Evolutionary conservation across 768 basidiomycete species (phyloP).

Genomic region (Leccinum incarnatum): DNA sequence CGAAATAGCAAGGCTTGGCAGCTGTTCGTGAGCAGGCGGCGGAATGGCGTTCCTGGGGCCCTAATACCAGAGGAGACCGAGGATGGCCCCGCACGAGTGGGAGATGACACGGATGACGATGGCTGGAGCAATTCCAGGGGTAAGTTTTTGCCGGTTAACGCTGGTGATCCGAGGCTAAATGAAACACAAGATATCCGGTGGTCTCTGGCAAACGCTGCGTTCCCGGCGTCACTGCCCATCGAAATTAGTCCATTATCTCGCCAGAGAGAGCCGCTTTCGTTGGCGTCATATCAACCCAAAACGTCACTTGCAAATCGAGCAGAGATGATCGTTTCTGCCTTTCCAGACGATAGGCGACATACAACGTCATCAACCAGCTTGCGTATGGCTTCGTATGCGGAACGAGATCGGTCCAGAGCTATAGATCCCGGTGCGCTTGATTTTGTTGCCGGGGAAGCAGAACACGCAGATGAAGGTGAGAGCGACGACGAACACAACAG

Average conservation of each 20-base stretch:
- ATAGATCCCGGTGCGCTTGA: constrained; percentile 72
- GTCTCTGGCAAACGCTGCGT: constrained; percentile 29
- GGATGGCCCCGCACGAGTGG: constrained; percentile 22
- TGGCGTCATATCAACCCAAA: constrained; percentile 59
- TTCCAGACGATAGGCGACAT: constrained; percentile 16
- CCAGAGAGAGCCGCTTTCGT: constrained; percentile 40
- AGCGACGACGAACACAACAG: constrained; percentile 24
- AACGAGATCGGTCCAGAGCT: constrained; percentile 60
- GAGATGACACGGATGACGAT: constrained; percentile 18
- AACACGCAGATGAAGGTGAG: constrained; percentile 42
- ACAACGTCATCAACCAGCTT: constrained; percentile 44
- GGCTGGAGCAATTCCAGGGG: constrained; percentile 29
- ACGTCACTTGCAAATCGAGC: constrained; percentile 41
- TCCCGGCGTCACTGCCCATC: constrained; percentile 63
- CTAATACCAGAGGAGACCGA: constrained; percentile 37
- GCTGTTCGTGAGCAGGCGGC: constrained; percentile 46
- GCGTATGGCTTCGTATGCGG: constrained; percentile 63
- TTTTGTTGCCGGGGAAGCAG: constrained; percentile 51
- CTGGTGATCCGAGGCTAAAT: constrained; percentile 8
- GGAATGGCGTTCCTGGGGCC: constrained; percentile 27
- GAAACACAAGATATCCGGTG: constrained; percentile 21
- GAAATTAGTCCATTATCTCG: constrained; percentile 44
- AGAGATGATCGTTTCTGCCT: constrained; percentile 30
- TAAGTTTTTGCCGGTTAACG: constrained; percentile 13
- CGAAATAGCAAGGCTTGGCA: constrained; percentile 64